Base-by-base conservation (phyloP, 352 stramenopile species). In the Pythium aphanidermatum region DNA sequence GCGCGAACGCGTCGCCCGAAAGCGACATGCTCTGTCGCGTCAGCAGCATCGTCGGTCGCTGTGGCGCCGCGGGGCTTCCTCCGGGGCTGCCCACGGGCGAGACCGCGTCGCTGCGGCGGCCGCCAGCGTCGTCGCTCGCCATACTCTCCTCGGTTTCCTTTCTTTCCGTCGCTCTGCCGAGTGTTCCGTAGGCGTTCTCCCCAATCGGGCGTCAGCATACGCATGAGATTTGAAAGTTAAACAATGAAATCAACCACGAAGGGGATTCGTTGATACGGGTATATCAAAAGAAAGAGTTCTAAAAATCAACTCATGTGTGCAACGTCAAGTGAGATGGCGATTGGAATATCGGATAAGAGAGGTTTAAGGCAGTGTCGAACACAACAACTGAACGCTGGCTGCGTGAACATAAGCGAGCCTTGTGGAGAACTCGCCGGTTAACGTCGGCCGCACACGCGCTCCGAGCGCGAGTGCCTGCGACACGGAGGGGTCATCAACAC, bases 1-100 rank as follows among this genome's bases (percentile, higher is more conserved):
- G 75, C 3, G 63, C 75, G 54, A 93, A 93, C 20, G 50, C 60
- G 35, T 70, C 64, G 32, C 72, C 68, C 1, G 66, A 48, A 35
- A 74, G 37, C 48, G 55, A 78, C 34, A 55, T 46, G 49, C 49
- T 58, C 44, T 51, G 36, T 10, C 45, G 38, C 37, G 36, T 36
- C 16, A 59, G 36, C 30, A 59, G 30, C 23, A 48, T 40, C 16
- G 51, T 49, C 11, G 51, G 51, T 25, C 51, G 45, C 43, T 58
- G 50, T 14, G 37, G 48, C 32, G n/a, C n/a, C n/a, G 46, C 46
- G 37, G 46, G 46, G 28, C 46, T 55, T 23, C 17, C n/a, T 26
- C 21, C 46, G 10, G 34, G 14, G 42, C 44, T 41, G 32, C 49
- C 49, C 8, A 50, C 32, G 26, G 41, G 49, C 14, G 49, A 50